phyloP scores from a whole-genome alignment of 306 rosid genomes.

The Elaeagnus macrophylla region DNA sequence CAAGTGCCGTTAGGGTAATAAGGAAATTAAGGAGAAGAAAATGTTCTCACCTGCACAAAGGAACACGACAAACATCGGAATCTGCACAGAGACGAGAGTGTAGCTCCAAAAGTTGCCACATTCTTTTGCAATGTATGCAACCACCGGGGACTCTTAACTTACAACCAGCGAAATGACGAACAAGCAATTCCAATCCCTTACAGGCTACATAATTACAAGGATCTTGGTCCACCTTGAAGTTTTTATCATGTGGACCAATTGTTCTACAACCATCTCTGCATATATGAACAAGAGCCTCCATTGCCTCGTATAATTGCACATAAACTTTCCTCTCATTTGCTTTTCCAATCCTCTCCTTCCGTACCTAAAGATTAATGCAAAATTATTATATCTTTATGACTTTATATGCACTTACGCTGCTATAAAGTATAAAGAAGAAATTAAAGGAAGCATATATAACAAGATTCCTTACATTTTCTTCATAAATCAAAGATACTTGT shows the following conservation, averaged over 20 bases:
- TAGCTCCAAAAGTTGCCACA: constrained; percentile 91
- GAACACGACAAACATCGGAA: constrained; percentile 58
- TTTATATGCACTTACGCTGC: too few relatives aligned
- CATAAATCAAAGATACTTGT: constrained; percentile 36
- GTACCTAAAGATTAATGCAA: constrained; percentile 30
- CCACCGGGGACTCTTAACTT: constrained; percentile 82
- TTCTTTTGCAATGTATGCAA: constrained; percentile 79
- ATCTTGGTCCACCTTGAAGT: constrained; percentile 49
- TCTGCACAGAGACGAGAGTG: constrained; percentile 74
- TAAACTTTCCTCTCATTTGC: constrained; percentile 57
- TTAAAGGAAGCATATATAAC: too few relatives aligned
- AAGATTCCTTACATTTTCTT: constrained; percentile 47
- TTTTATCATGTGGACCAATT: constrained; percentile 79
- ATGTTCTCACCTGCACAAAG: constrained; percentile 60
- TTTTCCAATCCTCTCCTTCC: constrained; percentile 45
- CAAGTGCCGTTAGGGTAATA: not conserved
- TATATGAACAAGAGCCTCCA: constrained; percentile 97
- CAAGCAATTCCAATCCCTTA: constrained; percentile 70
- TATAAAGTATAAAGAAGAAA: too few relatives aligned
- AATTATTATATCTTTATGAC: too few relatives aligned
- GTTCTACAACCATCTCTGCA: constrained; percentile 88
- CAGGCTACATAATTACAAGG: constrained; percentile 70
- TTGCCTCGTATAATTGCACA: constrained; percentile 68
- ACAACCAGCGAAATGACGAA: constrained; percentile 93
- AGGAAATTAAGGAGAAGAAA: constrained; percentile 1